Conservation (phyloP, 495 filamentous ascomycete species). For the Recurvomyces mirabilis region DNA sequence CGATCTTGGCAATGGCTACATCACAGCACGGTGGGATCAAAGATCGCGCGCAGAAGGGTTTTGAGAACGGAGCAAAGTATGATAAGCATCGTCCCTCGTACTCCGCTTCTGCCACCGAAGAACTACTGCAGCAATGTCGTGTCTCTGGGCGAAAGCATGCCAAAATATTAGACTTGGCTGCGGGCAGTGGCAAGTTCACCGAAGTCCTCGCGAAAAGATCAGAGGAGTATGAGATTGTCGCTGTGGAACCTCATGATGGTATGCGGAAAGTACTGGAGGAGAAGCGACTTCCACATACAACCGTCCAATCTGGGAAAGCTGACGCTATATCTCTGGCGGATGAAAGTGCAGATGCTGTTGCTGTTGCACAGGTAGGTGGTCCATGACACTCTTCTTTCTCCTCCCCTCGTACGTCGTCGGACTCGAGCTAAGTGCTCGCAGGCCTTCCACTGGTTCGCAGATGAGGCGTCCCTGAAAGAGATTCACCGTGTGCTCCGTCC, state of each 20-base stretch:
- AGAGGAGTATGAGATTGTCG: slow-evolving; percentile 45
- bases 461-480: slow-evolving; percentile 41
- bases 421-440: slow-evolving; percentile 11
- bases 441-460: slow-evolving; percentile 45
- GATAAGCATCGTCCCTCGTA: slow-evolving; percentile 54
- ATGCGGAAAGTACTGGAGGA: slow-evolving; percentile 46
- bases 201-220: slow-evolving; percentile 41
- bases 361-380: slow-evolving; percentile 50
- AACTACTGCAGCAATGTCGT: slow-evolving; percentile 39
- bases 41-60: slow-evolving; percentile 33
- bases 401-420: not conserved
- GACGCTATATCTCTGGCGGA: slow-evolving; percentile 40
- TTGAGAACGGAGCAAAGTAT: slow-evolving; percentile 45
- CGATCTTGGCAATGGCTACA: not conserved
- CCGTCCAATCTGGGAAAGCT: slow-evolving; percentile 43
- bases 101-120: slow-evolving; percentile 40
- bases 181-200: slow-evolving; percentile 59
- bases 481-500: slow-evolving; percentile 47
- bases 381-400: not conserved
- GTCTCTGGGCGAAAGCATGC: slow-evolving; percentile 34
- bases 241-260: slow-evolving; percentile 49
- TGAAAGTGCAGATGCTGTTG: slow-evolving; percentile 49
- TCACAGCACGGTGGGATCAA: slow-evolving; percentile 1
- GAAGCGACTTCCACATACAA: slow-evolving; percentile 42
- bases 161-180: slow-evolving; percentile 49